Percentiles rank a stretch among this genome's conserved stretches.
phyloP scores from a whole-genome alignment of 2,329 filamentous ascomycete species.

The Cladosporium sphaerospermum region DNA sequence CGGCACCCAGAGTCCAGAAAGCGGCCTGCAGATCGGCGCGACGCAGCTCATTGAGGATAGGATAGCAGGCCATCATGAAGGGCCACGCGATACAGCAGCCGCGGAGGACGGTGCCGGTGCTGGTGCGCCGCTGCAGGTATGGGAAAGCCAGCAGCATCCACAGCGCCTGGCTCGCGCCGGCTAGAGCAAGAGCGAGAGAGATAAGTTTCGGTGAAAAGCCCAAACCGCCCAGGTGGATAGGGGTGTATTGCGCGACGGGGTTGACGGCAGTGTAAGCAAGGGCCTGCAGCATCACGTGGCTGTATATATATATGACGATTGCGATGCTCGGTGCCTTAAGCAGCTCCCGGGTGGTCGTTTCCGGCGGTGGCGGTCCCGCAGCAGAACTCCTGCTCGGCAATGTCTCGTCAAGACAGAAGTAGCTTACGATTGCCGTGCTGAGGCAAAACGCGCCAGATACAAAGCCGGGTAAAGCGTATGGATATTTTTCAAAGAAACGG shows the following conservation, averaged over 20 bases:
- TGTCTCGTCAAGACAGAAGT: conserved; percentile 15
- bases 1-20: conserved; percentile 54
- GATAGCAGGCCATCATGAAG: conserved; percentile 52
- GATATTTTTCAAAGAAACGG: conserved; percentile 57
- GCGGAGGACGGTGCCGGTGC: conserved; percentile 60
- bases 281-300: conserved; percentile 61
- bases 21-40: conserved; percentile 36
- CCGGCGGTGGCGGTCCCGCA: conserved; percentile 17
- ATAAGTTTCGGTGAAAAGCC: conserved; percentile 59
- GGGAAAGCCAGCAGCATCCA: conserved; percentile 71
- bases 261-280: conserved; percentile 65
- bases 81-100: conserved; percentile 56
- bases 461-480: conserved; percentile 61
- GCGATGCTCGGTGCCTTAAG: conserved; percentile 58
- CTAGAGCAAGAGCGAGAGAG: conserved; percentile 57
- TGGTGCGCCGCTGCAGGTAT: conserved; percentile 56
- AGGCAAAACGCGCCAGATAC: conserved; percentile 50
- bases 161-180: conserved; percentile 59
- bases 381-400: conserved; percentile 20
- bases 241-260: conserved; percentile 64
- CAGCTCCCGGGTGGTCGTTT: conserved; percentile 49
- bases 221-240: conserved; percentile 56
- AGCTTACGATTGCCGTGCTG: conserved; percentile 17
- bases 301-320: conserved; percentile 60
- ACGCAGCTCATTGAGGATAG: conserved; percentile 53